Conservation (phyloP, 805 yeast genomes). For the Candida tammaniensis region DNA sequence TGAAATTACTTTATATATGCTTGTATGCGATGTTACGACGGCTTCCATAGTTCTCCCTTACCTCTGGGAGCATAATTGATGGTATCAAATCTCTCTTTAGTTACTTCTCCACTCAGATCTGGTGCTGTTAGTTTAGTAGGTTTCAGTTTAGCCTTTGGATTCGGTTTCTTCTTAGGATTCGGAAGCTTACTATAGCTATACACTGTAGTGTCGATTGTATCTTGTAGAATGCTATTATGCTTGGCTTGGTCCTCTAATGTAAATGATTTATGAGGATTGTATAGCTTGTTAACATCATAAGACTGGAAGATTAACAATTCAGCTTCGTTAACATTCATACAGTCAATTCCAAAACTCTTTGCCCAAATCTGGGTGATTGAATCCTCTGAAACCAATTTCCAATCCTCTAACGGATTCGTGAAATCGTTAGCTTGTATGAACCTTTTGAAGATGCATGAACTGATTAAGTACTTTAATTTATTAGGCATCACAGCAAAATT, state of each 20-base stretch:
- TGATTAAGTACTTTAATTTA: constrained; percentile 51
- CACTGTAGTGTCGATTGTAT: constrained; percentile 32
- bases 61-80: constrained; percentile 62
- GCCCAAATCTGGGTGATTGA: constrained; percentile 52
- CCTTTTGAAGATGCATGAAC: constrained; percentile 57
- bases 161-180: neutral
- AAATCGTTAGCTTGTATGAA: constrained; percentile 23
- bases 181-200: constrained; percentile 22
- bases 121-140: constrained; percentile 4
- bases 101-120: constrained; percentile 23
- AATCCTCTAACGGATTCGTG: constrained; percentile 28
- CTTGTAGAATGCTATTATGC: constrained; percentile 25
- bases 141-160: constrained; percentile 3
- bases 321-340: constrained; percentile 51
- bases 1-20: no score
- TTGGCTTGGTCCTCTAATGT: constrained; percentile 21
- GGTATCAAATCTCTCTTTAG: constrained; percentile 43
- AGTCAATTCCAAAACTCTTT: constrained; percentile 49
- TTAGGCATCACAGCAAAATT: constrained; percentile 47
- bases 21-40: constrained; percentile 3
- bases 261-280: constrained; percentile 28
- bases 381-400: constrained; percentile 67
- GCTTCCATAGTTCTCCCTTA: constrained; percentile 55
- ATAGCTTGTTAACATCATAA: constrained; percentile 31
- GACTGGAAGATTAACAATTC: constrained; percentile 40